phyloP scores from a whole-genome alignment of 192 early-diverging fungal species.

The Entomortierella chlamydospora region DNA sequence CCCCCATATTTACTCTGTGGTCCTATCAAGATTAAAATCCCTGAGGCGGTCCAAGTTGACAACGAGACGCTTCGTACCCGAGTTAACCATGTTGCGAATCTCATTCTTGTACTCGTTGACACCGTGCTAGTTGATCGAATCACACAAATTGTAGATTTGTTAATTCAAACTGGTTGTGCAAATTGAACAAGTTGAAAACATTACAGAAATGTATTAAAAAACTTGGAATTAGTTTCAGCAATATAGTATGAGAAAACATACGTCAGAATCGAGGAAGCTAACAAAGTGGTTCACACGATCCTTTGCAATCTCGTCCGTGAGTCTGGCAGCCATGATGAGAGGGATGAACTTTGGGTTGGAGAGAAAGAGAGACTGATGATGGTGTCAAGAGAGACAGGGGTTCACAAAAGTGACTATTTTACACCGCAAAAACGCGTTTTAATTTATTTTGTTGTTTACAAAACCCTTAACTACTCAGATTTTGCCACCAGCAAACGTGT shows the following conservation, averaged over 20 bases:
- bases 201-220: no score
- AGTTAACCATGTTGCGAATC: constrained; percentile 47
- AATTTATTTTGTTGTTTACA: no score
- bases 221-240: no score
- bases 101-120: constrained; percentile 56
- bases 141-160: no score
- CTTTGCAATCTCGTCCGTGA: constrained; percentile 37
- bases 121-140: constrained; percentile 27
- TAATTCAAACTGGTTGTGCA: no score
- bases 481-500: no score
- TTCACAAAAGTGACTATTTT: no score
- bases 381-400: neutral
- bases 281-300: constrained; percentile 38
- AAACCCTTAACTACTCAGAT: no score
- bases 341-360: no score
- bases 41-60: constrained; percentile 93
- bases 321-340: constrained; percentile 33
- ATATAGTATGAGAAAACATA: constrained; percentile 17
- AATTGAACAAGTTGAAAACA: no score
- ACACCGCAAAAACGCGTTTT: no score
- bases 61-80: constrained; percentile 70
- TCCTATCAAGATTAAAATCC: constrained; percentile 76
- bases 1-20: constrained; percentile 74
- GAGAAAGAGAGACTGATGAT: neutral
- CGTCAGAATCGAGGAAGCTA: constrained; percentile 48